These are phyloP conservation scores for Cutaneotrichosporon daszewskae DNA, from an alignment of 1,284 basidiomycete species.

Conservation along the genomic window DNA sequence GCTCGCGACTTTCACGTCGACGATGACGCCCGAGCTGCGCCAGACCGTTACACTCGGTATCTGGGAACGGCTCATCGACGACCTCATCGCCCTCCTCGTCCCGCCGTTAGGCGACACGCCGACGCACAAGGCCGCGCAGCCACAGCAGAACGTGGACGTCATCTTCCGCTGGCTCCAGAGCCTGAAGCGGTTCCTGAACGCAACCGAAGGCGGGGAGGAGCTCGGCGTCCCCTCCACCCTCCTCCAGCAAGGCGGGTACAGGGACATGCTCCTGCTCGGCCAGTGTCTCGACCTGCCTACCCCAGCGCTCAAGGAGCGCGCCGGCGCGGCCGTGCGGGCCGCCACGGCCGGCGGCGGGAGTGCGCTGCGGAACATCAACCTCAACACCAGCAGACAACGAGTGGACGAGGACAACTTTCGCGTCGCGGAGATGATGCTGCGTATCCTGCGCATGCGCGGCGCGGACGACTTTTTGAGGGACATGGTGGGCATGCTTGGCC, in stretches of 20 bases:
- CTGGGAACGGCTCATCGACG: slow-evolving; percentile 40
- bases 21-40: slow-evolving; percentile 27
- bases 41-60: slow-evolving; percentile 30
- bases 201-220: slow-evolving; percentile 36
- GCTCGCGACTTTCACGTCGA: slow-evolving; percentile 43
- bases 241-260: slow-evolving; percentile 38
- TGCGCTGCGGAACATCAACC: not conserved
- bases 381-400: slow-evolving; percentile 8
- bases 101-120: slow-evolving; percentile 43
- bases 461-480: slow-evolving; percentile 34
- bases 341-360: slow-evolving; percentile 7
- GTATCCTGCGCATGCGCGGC: slow-evolving; percentile 42
- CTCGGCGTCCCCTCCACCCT: slow-evolving; percentile 38
- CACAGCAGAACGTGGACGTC: slow-evolving; percentile 33
- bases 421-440: slow-evolving; percentile 42
- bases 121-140: slow-evolving; percentile 10
- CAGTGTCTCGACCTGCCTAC: slow-evolving; percentile 46
- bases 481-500: too few species aligned
- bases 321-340: slow-evolving; percentile 37
- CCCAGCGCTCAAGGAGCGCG: slow-evolving; percentile 33
- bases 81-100: slow-evolving; percentile 40
- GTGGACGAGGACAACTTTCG: slow-evolving; percentile 31
- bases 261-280: slow-evolving; percentile 43
- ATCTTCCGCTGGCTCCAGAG: slow-evolving; percentile 46
- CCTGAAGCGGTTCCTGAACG: slow-evolving; percentile 46